A percentile compares a stretch with the other conserved stretches of the same genome.
Evolutionary conservation across 2,329 filamentous ascomycete species (phyloP).

Genomic region (Ascochyta clinopodiicola): DNA sequence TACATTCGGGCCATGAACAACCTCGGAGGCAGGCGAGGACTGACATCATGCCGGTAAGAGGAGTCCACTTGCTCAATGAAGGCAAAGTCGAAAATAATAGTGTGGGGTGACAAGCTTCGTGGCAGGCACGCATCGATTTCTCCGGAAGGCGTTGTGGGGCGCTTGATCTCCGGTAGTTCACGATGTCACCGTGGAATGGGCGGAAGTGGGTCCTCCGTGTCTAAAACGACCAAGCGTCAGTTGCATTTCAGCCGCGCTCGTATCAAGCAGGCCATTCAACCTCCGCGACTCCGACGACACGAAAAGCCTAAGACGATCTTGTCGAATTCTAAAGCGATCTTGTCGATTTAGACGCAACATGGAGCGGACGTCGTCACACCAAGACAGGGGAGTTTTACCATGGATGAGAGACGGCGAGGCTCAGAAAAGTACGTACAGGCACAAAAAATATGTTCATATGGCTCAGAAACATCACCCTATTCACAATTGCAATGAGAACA

Average conservation of each 20-base stretch:
- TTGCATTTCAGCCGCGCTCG: not conserved
- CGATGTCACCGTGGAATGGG: conserved; percentile 5
- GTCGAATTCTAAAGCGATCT: not conserved
- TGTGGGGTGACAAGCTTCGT: conserved; percentile 17
- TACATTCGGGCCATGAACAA: conserved; percentile 2
- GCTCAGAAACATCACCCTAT: too few species aligned
- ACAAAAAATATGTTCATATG: too few species aligned
- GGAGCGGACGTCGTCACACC: not conserved
- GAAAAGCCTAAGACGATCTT: not conserved
- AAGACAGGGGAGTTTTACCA: not conserved
- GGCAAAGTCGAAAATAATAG: conserved; percentile 19
- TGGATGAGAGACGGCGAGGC: not conserved
- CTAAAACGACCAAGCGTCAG: not conserved
- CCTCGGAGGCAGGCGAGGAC: not conserved
- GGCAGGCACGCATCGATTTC: conserved; percentile 3
- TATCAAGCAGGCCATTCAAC: not conserved
- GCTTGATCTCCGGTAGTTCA: conserved; percentile 5
- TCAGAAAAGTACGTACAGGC: not conserved
- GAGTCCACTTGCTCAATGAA: conserved; percentile 17
- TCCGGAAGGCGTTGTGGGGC: conserved; percentile 14
- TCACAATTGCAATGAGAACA: too few species aligned
- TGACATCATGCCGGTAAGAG: conserved; percentile 24
- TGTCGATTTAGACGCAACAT: not conserved
- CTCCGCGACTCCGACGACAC: not conserved
- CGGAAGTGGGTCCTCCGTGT: conserved; percentile 3